Evolutionary conservation across 2,329 filamentous ascomycete genomes (phyloP), one percentile per base, ranked within the genome.

Genomic region (Dothistroma septosporum): DNA sequence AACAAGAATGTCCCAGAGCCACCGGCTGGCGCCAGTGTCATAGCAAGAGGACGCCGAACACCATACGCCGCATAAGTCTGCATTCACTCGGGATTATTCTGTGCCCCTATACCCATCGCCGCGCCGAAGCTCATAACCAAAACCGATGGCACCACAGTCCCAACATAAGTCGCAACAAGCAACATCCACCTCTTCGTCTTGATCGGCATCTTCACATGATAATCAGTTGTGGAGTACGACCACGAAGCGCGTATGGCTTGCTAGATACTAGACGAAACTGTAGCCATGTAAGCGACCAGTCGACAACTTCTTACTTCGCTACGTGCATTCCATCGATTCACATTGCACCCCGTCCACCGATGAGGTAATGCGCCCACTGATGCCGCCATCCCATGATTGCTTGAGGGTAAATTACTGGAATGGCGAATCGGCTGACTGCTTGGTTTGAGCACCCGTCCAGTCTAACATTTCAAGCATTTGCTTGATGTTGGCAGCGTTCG

Each of bases 201-300:
- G 22, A 59, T 19, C 10, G 63, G 61, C 63, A 63, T 65, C 8
- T 56, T 50, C 14, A 61, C 58, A 33, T 65, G 61, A 55, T 65
- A 65, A 35, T 65, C 63, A 14, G 61, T 58, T 2, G 63, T 61
- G 33, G 55, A 63, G 41, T 65, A 61, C 19, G 58, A 59, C 61
- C 63, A 65, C 2, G 61, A 63, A 16, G 33, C 33, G 10, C 5
- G 14, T 9, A n/a, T 19, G 16, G 41, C 41, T 44, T 44, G 8
- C 16, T 19, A 44, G 1, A 19, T 4, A 16, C n/a, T 19, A 6
- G 41, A 44, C 41, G 3, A 37, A 19, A n/a, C 16, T n/a, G 41
- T 44, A 44, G 41, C 19, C 14, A 44, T 44, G 41, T 19, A 44
- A 44, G 16, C 37, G 33, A 37, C 3, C 14, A 37, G 10, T 16